phyloP scores from a whole-genome alignment of 164 flowering plant species.

The Stephania japonica region DNA sequence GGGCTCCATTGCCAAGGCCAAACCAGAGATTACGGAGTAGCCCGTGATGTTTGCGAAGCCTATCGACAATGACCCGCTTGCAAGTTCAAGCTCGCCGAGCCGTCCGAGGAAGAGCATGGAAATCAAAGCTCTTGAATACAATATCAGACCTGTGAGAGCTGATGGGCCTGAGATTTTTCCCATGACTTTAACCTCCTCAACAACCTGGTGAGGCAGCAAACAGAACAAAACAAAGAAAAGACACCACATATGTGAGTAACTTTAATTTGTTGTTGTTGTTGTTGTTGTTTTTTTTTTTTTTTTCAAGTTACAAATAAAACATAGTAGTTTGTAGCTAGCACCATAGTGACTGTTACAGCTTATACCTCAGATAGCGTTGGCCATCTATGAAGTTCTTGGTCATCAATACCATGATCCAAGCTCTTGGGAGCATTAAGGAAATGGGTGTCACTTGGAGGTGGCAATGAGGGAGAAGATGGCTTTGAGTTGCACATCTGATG shows the following conservation, averaged over 20 bases:
- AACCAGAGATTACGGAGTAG: constrained; percentile 27
- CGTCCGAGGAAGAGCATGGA: constrained; percentile 25
- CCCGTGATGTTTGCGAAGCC: constrained; percentile 32
- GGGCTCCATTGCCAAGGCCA: constrained; percentile 33
- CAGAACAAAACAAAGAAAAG: not conserved
- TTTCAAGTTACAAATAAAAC: not conserved
- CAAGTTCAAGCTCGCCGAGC: constrained; percentile 27
- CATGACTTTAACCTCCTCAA: constrained; percentile 21
- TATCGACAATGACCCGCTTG: constrained; percentile 26
- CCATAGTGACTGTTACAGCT: not conserved
- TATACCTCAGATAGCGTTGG: constrained; percentile 19
- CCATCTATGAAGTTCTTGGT: constrained; percentile 22
- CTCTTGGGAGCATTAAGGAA: constrained; percentile 12
- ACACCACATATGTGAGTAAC: not conserved
- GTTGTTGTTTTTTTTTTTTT: no score
- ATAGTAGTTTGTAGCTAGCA: not conserved
- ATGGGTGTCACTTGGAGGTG: constrained; percentile 13
- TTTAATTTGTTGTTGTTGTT: no score
- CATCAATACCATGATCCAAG: constrained; percentile 8
- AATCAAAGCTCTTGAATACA: constrained; percentile 26
- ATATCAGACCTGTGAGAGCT: constrained; percentile 20
- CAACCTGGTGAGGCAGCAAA: constrained; percentile 13
- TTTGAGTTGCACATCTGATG: constrained; percentile 17
- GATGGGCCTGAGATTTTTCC: constrained; percentile 23
- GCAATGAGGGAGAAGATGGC: constrained; percentile 11